Conservation (phyloP, 306 rosid genomes). For the Vigna hirtella region DNA sequence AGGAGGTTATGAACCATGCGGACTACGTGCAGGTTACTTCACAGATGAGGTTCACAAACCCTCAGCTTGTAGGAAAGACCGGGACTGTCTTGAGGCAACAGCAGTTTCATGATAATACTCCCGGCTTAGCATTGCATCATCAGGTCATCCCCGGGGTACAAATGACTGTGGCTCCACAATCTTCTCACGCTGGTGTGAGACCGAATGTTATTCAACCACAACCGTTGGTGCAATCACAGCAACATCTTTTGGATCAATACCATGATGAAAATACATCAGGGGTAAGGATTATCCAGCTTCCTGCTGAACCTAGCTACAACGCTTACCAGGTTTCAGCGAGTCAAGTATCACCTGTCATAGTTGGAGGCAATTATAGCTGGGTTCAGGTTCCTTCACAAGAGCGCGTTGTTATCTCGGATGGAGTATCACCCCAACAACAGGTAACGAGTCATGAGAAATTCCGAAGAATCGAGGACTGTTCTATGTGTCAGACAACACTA, state of each 20-base stretch:
- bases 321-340: constrained; percentile 62
- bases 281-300: constrained; percentile 68
- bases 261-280: constrained; percentile 62
- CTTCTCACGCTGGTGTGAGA: constrained; percentile 61
- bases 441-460: constrained; percentile 56
- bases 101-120: constrained; percentile 56
- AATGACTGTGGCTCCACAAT: constrained; percentile 59
- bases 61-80: constrained; percentile 56
- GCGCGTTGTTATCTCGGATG: constrained; percentile 61
- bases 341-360: constrained; percentile 58
- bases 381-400: constrained; percentile 70
- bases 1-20: constrained; percentile 52
- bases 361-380: constrained; percentile 69
- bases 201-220: constrained; percentile 62
- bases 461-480: constrained; percentile 63
- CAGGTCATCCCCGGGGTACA: constrained; percentile 64
- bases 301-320: constrained; percentile 69
- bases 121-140: constrained; percentile 57
- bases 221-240: constrained; percentile 62
- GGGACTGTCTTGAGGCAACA: constrained; percentile 60
- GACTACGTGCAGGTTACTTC: constrained; percentile 69
- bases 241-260: constrained; percentile 61
- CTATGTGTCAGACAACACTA: constrained; percentile 74
- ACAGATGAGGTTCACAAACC: constrained; percentile 64
- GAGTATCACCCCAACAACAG: constrained; percentile 62